Conservation (phyloP, 2,329 filamentous ascomycete species). For the Hypoxylon sp. region DNA sequence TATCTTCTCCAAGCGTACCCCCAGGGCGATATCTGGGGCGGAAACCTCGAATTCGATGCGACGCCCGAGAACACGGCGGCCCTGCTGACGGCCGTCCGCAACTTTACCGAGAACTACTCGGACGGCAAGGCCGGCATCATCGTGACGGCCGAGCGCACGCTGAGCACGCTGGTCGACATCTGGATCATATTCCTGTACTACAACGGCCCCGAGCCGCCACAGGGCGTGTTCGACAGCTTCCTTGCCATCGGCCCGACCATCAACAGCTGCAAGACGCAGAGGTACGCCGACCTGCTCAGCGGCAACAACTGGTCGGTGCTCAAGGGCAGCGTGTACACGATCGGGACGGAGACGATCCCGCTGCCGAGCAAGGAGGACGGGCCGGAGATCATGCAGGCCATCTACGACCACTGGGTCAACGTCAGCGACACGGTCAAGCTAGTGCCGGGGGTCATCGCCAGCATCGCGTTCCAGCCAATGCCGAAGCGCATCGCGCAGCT, state of each 20-base stretch:
- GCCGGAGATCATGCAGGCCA: slow-evolving; percentile 42
- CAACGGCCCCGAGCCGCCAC: slow-evolving; percentile 62
- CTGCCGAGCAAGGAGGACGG: slow-evolving; percentile 43
- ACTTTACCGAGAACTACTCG: slow-evolving; percentile 65
- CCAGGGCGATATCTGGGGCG: slow-evolving; percentile 54
- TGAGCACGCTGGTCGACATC: slow-evolving; percentile 55
- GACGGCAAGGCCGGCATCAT: slow-evolving; percentile 69
- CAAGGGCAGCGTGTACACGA: slow-evolving; percentile 48
- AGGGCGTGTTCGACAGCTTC: slow-evolving; percentile 64
- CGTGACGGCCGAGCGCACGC: slow-evolving; percentile 58
- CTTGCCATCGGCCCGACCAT: slow-evolving; percentile 53
- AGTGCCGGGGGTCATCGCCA: slow-evolving; percentile 43
- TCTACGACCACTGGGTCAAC: slow-evolving; percentile 48
- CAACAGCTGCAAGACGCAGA: slow-evolving; percentile 57
- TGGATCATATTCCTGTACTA: slow-evolving; percentile 71
- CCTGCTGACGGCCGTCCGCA: slow-evolving; percentile 57
- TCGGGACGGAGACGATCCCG: slow-evolving; percentile 50
- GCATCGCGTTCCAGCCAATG: slow-evolving; percentile 51
- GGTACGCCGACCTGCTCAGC: slow-evolving; percentile 56
- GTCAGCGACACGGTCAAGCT: slow-evolving; percentile 38
- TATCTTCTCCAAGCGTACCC: slow-evolving; percentile 54
- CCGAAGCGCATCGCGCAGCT: slow-evolving; percentile 47
- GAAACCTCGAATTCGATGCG: slow-evolving; percentile 50
- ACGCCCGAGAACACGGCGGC: slow-evolving; percentile 42
- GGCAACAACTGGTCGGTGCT: slow-evolving; percentile 53